Base-by-base conservation (phyloP, 768 basidiomycete species). In the Harrya chromipes region DNA sequence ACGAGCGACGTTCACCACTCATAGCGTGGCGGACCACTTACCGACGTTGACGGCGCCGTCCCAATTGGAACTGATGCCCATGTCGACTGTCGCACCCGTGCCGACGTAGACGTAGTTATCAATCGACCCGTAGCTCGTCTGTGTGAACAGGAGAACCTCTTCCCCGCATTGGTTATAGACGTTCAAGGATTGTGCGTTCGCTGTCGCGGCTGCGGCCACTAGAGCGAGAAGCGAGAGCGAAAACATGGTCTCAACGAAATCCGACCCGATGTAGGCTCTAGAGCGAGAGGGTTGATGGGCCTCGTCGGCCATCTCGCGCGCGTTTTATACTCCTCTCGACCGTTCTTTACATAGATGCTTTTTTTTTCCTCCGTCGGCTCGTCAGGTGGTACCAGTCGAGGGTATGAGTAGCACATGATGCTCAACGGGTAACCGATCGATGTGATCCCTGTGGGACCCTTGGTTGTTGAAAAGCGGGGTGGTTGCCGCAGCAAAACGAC, bases 11-110 rank as follows among this genome's bases (percentile, higher is more conserved):
- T 6, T 16, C 14, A 14, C 16, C 14, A 33, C 4, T 14, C 33
- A 14, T 33, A 4, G 33, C 14, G 7, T 9, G 26, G 26, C 26
- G 10, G 31, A 31, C 38, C 43, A 34, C 20, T 47, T 36, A 54
- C 61, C 61, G 41, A 54, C 46, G 40, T 63, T 57, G 54, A 56
- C 24, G 12, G 54, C 57, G 19, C 61, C 61, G 14, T 59, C 61
- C 52, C 52, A 62, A 45, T 62, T 29, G 31, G 52, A 33, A 44
- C 48, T 54, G 16, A 59, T 54, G 45, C 47, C 61, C 46, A 62
- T 24, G 45, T 61, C 43, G 19, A 44, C 35, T 7, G 49, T 54
- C 19, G 38, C 47, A 14, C 57, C 48, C 0, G 56, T 40, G 13
- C 14, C 43, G 17, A 65, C 50, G 19, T 39, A 42, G 40, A 66